phyloP scores from a whole-genome alignment of 2,329 filamentous ascomycete genomes.

The Nemania sp. region DNA sequence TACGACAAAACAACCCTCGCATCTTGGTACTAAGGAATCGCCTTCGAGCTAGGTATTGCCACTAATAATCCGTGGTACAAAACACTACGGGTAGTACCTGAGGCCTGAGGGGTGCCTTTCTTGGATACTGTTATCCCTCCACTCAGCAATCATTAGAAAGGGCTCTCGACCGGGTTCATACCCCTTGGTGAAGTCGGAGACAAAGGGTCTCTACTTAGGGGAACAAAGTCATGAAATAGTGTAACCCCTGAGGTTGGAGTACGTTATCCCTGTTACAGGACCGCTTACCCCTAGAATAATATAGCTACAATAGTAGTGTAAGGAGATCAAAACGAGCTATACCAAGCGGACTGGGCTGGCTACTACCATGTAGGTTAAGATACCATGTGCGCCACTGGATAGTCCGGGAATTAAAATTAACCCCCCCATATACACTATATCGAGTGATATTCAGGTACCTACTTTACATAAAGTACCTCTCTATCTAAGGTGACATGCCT shows the following conservation, averaged over 20 bases:
- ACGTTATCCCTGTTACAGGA: conserved; percentile 10
- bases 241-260: conserved; percentile 14
- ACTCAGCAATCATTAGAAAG: conserved; percentile 8
- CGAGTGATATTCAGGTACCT: neutral
- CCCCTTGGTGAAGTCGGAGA: neutral
- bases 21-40: conserved; percentile 18
- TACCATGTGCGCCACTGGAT: neutral
- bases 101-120: too few relatives aligned
- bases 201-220: neutral
- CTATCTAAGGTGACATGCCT: neutral
- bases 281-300: neutral
- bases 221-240: neutral
- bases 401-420: conserved; percentile 11
- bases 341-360: too few relatives aligned
- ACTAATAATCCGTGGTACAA: conserved; percentile 8
- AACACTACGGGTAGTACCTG: neutral
- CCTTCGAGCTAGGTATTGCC: conserved; percentile 14
- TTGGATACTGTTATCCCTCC: conserved; percentile 1
- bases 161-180: neutral
- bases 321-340: too few relatives aligned
- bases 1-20: conserved; percentile 14
- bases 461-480: too few relatives aligned
- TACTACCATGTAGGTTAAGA: too few relatives aligned
- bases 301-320: too few relatives aligned
- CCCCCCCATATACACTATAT: neutral